These are phyloP conservation scores for Cerioporus squamosus DNA, from an alignment of 1,284 basidiomycete species.

Conservation along the genomic window DNA sequence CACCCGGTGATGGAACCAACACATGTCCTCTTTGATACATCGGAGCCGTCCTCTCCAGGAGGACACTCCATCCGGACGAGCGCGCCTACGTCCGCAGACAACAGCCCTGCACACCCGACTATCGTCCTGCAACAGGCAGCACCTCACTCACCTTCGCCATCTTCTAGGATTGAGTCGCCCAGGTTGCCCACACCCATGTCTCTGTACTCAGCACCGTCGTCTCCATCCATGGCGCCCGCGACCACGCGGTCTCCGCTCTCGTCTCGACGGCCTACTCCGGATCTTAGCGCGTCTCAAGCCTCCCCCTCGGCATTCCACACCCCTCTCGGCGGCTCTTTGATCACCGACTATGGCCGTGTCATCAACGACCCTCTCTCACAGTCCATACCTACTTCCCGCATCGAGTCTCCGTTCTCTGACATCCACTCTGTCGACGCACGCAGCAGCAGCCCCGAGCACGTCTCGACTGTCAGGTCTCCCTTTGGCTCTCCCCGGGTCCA, in stretches of 20 bases:
- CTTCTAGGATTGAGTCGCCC: conserved; percentile 14
- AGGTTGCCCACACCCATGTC: conserved; percentile 27
- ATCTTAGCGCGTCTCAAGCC: conserved; percentile 23
- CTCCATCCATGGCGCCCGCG: conserved; percentile 16
- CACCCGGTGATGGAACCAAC: conserved; percentile 51
- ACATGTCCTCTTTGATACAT: conserved; percentile 51
- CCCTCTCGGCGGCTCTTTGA: conserved; percentile 20
- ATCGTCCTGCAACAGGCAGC: background rate
- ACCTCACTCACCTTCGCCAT: background rate
- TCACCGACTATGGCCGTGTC: conserved; percentile 12
- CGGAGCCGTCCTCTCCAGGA: conserved; percentile 41
- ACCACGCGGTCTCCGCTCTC: conserved; percentile 20
- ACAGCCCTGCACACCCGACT: conserved; percentile 12
- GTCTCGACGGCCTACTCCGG: conserved; percentile 31
- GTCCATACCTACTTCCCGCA: conserved; percentile 20
- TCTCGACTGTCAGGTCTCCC: conserved; percentile 10
- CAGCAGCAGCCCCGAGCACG: conserved; percentile 20
- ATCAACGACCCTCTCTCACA: background rate
- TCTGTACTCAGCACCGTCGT: conserved; percentile 17
- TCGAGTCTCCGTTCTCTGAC: conserved; percentile 33
- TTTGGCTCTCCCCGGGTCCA: conserved; percentile 17
- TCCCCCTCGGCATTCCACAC: conserved; percentile 26
- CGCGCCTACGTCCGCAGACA: conserved; percentile 8
- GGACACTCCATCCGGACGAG: conserved; percentile 10
- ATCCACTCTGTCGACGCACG: conserved; percentile 23